Evolutionary conservation across 225 moss, liverwort and hornwort genomes (phyloP).

Genomic region (Pseudoscleropodium purum): DNA sequence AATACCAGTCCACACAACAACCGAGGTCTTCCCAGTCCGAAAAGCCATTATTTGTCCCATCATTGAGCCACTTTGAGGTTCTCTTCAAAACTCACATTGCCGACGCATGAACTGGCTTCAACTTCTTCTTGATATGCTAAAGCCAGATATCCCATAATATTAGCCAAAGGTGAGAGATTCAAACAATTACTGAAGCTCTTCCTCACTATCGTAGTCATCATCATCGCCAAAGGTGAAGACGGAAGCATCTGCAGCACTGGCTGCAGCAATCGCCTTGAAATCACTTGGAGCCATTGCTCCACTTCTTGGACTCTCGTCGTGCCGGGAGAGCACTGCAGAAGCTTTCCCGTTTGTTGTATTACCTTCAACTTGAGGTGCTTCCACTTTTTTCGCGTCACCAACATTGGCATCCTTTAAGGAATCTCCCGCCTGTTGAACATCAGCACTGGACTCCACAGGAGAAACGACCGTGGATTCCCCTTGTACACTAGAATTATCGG

Average conservation of each 20-base stretch:
- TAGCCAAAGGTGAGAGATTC: not conserved
- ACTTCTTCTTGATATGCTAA: not conserved
- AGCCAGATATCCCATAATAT: not conserved
- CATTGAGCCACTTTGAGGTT: not conserved
- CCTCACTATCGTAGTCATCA: constrained; percentile 90
- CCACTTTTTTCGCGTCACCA: constrained; percentile 9
- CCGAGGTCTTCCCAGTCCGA: not conserved
- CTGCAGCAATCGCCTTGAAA: constrained; percentile 88
- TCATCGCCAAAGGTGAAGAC: constrained; percentile 98
- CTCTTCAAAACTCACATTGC: not conserved
- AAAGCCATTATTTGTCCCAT: not conserved
- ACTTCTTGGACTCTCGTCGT: constrained; percentile 44
- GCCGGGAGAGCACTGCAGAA: constrained; percentile 28
- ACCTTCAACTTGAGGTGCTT: constrained; percentile 9
- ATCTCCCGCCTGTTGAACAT: constrained; percentile 8
- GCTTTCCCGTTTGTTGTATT: constrained; percentile 19
- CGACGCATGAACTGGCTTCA: not conserved
- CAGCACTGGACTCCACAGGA: constrained; percentile 13
- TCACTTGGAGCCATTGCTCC: constrained; percentile 69
- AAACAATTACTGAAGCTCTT: constrained; percentile 38
- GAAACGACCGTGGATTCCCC: not conserved
- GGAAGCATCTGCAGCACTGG: constrained; percentile 96
- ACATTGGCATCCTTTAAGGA: constrained; percentile 4
- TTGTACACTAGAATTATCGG: not conserved
- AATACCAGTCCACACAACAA: not conserved